phyloP scores from a whole-genome alignment of 371 early-diverging fungal species.

The Mortierella sp. region DNA sequence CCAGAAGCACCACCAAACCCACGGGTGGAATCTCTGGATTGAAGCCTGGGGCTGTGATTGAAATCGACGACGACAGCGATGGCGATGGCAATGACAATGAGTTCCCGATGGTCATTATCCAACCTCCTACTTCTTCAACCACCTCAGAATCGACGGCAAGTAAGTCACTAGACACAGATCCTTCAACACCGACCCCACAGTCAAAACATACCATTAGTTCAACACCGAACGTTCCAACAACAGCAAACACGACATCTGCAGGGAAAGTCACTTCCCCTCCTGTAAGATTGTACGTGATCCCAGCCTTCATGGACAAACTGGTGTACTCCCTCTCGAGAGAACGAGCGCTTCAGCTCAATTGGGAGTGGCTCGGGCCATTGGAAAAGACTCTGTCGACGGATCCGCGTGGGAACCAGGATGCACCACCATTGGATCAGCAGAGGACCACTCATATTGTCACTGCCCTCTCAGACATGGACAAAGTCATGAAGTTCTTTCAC shows the following conservation, averaged over 20 bases:
- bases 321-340: conserved; percentile 29
- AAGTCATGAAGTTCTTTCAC: conserved; percentile 23
- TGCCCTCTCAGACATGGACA: conserved; percentile 19
- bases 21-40: neutral
- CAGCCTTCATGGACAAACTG: conserved; percentile 26
- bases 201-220: neutral
- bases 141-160: neutral
- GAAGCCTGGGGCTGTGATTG: conserved; percentile 15
- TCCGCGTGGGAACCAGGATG: conserved; percentile 13
- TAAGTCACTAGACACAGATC: neutral
- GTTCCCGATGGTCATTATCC: neutral
- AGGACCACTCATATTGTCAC: conserved; percentile 51
- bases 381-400: conserved; percentile 27
- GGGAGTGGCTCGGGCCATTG: conserved; percentile 43
- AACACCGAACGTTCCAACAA: neutral
- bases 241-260: neutral
- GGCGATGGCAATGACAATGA: neutral
- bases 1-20: neutral
- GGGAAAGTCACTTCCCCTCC: neutral
- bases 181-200: neutral
- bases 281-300: conserved; percentile 38
- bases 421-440: conserved; percentile 28
- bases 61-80: conserved; percentile 18
- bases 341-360: conserved; percentile 23
- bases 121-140: neutral